A percentile compares a stretch with the other conserved stretches of the same genome.
phyloP scores from a whole-genome alignment of 2,329 filamentous ascomycete species.

The Aspergillus fijiensis region DNA sequence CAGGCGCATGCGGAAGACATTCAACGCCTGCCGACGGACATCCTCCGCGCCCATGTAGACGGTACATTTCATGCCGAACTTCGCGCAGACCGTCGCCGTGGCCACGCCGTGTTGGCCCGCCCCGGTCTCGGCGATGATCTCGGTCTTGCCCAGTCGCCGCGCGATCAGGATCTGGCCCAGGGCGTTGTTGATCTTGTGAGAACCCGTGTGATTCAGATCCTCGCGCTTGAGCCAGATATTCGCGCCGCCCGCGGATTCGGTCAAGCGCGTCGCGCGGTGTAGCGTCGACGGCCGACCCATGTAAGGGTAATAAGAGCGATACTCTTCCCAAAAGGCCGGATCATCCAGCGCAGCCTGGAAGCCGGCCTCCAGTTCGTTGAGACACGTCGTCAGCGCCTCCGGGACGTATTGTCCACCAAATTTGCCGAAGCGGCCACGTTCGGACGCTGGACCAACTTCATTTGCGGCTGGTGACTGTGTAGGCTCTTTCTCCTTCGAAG shows the following conservation, averaged over 20 bases:
- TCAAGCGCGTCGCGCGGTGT: conserved; percentile 80
- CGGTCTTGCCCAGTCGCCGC: conserved; percentile 80
- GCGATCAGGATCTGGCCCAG: conserved; percentile 91
- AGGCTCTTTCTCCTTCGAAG: conserved; percentile 29
- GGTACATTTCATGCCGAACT: conserved; percentile 95
- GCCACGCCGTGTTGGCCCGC: conserved; percentile 95
- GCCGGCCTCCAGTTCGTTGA: conserved; percentile 80
- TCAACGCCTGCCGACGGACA: conserved; percentile 85
- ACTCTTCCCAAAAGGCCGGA: conserved; percentile 91
- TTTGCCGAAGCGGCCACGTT: conserved; percentile 64
- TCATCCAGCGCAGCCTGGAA: conserved; percentile 84
- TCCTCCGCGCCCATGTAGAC: conserved; percentile 98
- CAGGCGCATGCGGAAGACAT: conserved; percentile 94
- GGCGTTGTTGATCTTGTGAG: conserved; percentile 98
- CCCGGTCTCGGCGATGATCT: conserved; percentile 95
- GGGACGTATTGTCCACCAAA: conserved; percentile 96
- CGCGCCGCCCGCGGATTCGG: conserved; percentile 80
- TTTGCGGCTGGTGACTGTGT: background rate
- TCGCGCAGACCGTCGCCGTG: conserved; percentile 92
- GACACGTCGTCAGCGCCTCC: conserved; percentile 92
- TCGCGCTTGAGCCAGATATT: conserved; percentile 97
- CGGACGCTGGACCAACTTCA: background rate
- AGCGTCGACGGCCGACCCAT: conserved; percentile 89
- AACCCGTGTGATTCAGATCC: conserved; percentile 93
- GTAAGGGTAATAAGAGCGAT: conserved; percentile 85